Evolutionary conservation across 768 basidiomycete genomes (phyloP), one percentile per base, ranked within the genome.

Genomic region (Tylopilus subfusipes): DNA sequence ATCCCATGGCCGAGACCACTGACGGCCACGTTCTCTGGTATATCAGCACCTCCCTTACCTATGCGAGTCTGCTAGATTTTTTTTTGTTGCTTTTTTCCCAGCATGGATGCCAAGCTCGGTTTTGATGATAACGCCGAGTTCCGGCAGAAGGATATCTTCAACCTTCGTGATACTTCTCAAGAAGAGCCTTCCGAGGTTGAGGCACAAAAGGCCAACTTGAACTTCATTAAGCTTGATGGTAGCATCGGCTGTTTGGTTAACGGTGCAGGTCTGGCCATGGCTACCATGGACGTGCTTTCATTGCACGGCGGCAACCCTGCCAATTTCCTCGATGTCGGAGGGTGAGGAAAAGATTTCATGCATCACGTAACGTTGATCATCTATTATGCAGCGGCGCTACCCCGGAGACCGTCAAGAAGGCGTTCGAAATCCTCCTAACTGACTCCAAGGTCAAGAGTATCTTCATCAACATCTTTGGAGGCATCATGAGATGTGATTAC

Each of bases 51-150:
- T 58, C 13, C 16, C 47, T 33, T 31, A 9, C 42, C 48, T 19
- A 21, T 30, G 27, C 27, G 10, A 13, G 25, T 38, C 5, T 48
- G 7, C 56, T 52, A 34, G 29, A 53, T 33, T 12, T 2, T 33
- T 48, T 38, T 38, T n/a, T n/a, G n/a, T n/a, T n/a, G n/a, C n/a
- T 2, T n/a, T 8, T 31, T 53, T 43, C 57, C 13, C 60, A 96
- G 95, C 78, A 98, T 99, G 97, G 97, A 99, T 72, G 97, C 97
- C 70, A 99, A 99, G 73, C 93, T 98, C 57, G 93, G 94, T n/a
- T 99, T 99, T 65, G 97, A 99, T 65, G 97, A 99, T 71, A 98
- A 99, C 68, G 97, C 97, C 34, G 93, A 94, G 68, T 99, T 99
- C 83, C 88, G 97, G 57, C 97, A 99, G 68, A 73, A 84, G 65